These are phyloP conservation scores for Cercis canadensis DNA, from an alignment of 306 rosid species.

Conservation along the genomic window DNA sequence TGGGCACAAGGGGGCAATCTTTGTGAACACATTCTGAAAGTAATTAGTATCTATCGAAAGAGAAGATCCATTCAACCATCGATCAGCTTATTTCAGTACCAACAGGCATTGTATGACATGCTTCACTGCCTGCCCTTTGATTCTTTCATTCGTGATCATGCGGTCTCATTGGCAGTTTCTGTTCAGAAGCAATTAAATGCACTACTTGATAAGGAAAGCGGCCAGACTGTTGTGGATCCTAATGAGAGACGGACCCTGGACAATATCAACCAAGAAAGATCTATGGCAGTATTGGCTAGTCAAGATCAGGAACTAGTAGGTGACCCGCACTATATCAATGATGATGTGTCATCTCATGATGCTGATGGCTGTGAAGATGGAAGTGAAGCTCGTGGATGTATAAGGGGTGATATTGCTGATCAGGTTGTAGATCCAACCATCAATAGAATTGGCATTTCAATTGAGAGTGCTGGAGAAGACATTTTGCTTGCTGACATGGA, in stretches of 20 bases:
- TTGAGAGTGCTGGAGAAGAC: constrained; percentile 48
- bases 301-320: constrained; percentile 24
- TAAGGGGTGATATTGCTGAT: constrained; percentile 11
- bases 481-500: constrained; percentile 58
- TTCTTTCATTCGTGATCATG: constrained; percentile 83
- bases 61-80: constrained; percentile 58
- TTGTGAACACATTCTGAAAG: constrained; percentile 84
- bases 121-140: constrained; percentile 80
- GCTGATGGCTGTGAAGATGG: constrained; percentile 43
- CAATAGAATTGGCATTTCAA: constrained; percentile 32
- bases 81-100: constrained; percentile 70
- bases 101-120: constrained; percentile 61
- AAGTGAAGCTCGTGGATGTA: constrained; percentile 30
- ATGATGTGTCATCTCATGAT: constrained; percentile 23
- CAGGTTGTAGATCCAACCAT: constrained; percentile 32
- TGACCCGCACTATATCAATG: constrained; percentile 27
- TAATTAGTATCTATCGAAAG: constrained; percentile 51
- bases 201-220: constrained; percentile 48
- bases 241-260: constrained; percentile 30
- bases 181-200: constrained; percentile 68
- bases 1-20: constrained; percentile 87
- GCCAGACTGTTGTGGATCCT: constrained; percentile 39
- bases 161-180: constrained; percentile 72
- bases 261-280: constrained; percentile 33
- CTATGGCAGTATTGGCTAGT: constrained; percentile 26